phyloP scores from a whole-genome alignment of 768 basidiomycete genomes.

The Macrolepiota dolichaula region DNA sequence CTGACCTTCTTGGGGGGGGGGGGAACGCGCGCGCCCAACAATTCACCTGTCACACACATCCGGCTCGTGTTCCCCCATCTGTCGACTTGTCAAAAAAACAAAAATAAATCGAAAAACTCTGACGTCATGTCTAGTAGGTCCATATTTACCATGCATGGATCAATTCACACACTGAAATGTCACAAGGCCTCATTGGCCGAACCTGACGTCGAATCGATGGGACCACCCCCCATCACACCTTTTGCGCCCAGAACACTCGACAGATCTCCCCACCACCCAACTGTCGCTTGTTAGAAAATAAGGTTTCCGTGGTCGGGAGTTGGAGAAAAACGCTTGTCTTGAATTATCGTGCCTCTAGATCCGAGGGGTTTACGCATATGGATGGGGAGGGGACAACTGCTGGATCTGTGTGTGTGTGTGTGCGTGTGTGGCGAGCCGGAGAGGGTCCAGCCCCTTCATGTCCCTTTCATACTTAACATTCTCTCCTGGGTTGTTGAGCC shows the following conservation, averaged over 20 bases:
- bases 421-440: not conserved
- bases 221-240: not conserved
- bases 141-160: constrained; percentile 2
- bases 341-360: too few species aligned
- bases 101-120: not conserved
- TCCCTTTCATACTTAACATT: not conserved
- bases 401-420: constrained; percentile 2
- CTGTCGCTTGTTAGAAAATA: not conserved
- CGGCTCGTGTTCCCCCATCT: too few species aligned
- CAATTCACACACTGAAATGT: not conserved
- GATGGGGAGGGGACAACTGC: too few species aligned
- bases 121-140: constrained; percentile 3
- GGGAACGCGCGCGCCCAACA: too few species aligned
- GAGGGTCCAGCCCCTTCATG: not conserved
- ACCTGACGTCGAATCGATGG: not conserved
- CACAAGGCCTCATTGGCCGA: not conserved
- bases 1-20: too few species aligned
- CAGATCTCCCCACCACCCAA: not conserved
- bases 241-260: not conserved
- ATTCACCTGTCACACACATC: too few species aligned
- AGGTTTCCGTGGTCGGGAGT: too few species aligned
- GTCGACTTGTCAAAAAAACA: not conserved
- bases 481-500: not conserved
- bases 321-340: too few species aligned
- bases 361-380: too few species aligned